Evolutionary conservation across 768 basidiomycete genomes (phyloP), one percentile per base, ranked within the genome.

Genomic region (Hemileccinum rubropunctum): DNA sequence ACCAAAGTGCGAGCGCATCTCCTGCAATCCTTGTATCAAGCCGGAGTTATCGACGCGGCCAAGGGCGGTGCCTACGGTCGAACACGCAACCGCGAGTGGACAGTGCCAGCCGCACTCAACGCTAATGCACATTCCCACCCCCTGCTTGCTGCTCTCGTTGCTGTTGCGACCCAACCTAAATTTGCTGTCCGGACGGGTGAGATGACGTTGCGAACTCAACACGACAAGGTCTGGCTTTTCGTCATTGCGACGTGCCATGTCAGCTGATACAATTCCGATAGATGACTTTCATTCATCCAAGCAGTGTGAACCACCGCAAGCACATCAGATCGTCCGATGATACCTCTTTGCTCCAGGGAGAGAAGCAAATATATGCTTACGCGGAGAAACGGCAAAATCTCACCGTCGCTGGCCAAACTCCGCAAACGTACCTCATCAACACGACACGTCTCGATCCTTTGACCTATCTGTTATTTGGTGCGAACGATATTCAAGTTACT

Each of bases 401-500:
- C 33, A 79, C 81, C 18, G 63, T 64, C 54, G 67, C 63, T 12
- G 72, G 72, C 10, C 68, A 75, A 21, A 64, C 60, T 9, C 71
- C 84, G 4, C 81, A 84, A 59, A 91, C 80, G 43, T 86, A 78
- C 65, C 74, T 95, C 18, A 79, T 92, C 42, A 83, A 78, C 30
- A 93, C 91, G 12, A 94, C 91, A 1, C 83, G 84, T 39, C 72
- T 98, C 21, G 92, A 95, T 63, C 88, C 89, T 9, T 75, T 98
- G 76, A 86, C 86, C 5, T 95, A 94, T 65, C 77, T 95, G 66
- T 76, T 98, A 11, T 95, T 98, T 59, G 95, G 94, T 6, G 93
- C 92, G 0, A 83, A 91, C 66, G 79, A 84, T 43, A 77, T 94
- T 27, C 70, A 80, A 52, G 82, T 88, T 36, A 80, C 80, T 0